phyloP scores from a whole-genome alignment of 495 filamentous ascomycete genomes.

The Aspergillus sparsus region DNA sequence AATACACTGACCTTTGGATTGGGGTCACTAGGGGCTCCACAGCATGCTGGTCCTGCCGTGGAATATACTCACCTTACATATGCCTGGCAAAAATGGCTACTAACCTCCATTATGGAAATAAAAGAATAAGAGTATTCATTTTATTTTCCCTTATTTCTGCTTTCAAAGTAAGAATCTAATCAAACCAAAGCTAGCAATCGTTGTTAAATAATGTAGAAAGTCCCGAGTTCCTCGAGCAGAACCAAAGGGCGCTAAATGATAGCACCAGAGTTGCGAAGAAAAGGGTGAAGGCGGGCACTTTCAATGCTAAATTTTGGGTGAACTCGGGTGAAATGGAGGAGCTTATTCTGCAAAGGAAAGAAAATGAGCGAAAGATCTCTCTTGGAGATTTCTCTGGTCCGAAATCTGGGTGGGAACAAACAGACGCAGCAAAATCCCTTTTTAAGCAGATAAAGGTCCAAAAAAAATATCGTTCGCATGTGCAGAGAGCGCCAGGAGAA shows the following conservation, averaged over 20 bases:
- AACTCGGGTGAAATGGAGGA: background rate
- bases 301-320: conserved; percentile 3
- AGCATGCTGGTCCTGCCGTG: too few species aligned
- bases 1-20: too few species aligned
- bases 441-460: background rate
- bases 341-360: background rate
- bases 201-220: too few species aligned
- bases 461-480: background rate
- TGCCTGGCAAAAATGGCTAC: too few species aligned
- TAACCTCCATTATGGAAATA: too few species aligned
- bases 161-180: too few species aligned
- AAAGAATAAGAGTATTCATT: too few species aligned
- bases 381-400: background rate
- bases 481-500: background rate
- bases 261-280: background rate
- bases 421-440: background rate
- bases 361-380: conserved; percentile 1
- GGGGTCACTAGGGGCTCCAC: too few species aligned
- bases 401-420: conserved; percentile 2
- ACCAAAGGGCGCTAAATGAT: background rate
- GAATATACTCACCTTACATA: too few species aligned
- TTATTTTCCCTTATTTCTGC: too few species aligned
- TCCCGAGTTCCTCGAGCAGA: background rate
- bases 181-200: too few species aligned
- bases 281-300: background rate